Conservation (phyloP, 352 stramenopile genomes). For the Globisporangium echinulatum region DNA sequence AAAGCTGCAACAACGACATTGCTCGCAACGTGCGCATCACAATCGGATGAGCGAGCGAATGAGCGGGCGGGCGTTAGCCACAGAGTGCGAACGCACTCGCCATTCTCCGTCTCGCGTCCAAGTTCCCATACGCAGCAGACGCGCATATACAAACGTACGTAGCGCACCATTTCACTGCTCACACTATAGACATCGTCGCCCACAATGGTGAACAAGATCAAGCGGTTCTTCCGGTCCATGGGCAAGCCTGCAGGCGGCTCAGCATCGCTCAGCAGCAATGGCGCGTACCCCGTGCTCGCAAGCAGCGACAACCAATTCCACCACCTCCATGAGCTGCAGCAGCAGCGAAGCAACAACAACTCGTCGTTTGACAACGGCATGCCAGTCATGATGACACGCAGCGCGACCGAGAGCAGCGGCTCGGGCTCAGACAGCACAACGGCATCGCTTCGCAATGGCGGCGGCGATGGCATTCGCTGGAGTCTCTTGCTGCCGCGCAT, state of each 20-base stretch:
- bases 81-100: too few relatives aligned
- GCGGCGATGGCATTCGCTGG: conserved; percentile 24
- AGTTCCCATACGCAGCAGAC: too few relatives aligned
- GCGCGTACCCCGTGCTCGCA: conserved; percentile 8
- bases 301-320: conserved; percentile 16
- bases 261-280: not conserved
- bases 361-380: conserved; percentile 1
- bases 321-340: conserved; percentile 5
- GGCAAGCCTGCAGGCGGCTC: conserved; percentile 22
- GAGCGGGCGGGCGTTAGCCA: not conserved
- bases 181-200: too few relatives aligned
- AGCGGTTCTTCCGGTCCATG: conserved; percentile 41
- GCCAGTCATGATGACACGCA: not conserved
- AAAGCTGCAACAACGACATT: too few relatives aligned
- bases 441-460: not conserved
- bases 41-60: not conserved
- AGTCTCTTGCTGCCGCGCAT: conserved; percentile 25
- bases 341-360: conserved; percentile 6
- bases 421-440: conserved; percentile 1
- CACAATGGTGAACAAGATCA: conserved; percentile 48
- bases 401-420: not conserved
- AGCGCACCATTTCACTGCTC: too few relatives aligned
- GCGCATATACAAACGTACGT: too few relatives aligned
- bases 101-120: too few relatives aligned
- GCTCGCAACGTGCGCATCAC: too few relatives aligned